Conservation (phyloP, 2,329 filamentous ascomycete genomes). For the Fusarium torreyae region DNA sequence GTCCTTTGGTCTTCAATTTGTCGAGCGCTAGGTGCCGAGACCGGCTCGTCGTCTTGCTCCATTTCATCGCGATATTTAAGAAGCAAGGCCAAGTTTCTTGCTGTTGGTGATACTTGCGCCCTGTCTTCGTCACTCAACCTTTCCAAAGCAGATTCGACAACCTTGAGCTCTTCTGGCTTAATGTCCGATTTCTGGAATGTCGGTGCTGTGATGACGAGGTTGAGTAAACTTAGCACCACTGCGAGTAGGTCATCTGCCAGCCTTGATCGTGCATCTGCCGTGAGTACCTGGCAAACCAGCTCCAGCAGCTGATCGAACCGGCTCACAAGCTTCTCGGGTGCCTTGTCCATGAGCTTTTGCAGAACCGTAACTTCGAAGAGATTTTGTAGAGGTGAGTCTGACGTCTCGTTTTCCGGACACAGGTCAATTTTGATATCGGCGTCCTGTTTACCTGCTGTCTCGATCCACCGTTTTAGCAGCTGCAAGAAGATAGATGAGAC, state of each 20-base stretch:
- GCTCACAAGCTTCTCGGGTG: constrained; percentile 74
- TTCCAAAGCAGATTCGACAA: constrained; percentile 66
- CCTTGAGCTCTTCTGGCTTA: constrained; percentile 58
- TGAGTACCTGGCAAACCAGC: constrained; percentile 73
- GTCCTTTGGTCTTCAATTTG: constrained; percentile 73
- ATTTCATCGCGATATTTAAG: constrained; percentile 70
- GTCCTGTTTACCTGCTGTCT: constrained; percentile 48
- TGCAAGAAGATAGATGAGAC: constrained; percentile 73
- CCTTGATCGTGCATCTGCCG: constrained; percentile 59
- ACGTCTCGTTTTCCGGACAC: constrained; percentile 48
- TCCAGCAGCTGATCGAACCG: constrained; percentile 76
- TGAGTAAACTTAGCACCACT: constrained; percentile 73
- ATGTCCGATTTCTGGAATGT: constrained; percentile 67
- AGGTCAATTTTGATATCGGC: constrained; percentile 50
- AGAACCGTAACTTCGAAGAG: constrained; percentile 74
- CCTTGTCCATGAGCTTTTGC: constrained; percentile 74
- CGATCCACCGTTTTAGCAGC: constrained; percentile 72
- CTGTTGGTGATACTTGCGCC: constrained; percentile 65
- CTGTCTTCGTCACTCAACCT: constrained; percentile 58
- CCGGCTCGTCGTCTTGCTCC: constrained; percentile 59
- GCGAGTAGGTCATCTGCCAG: constrained; percentile 65
- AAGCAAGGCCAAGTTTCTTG: constrained; percentile 69
- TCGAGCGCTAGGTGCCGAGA: constrained; percentile 60
- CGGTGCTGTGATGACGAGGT: constrained; percentile 71
- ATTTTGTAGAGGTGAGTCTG: constrained; percentile 60